Conservation (phyloP, 78 protist species). For the Paratrimastix pyriformis region DNA sequence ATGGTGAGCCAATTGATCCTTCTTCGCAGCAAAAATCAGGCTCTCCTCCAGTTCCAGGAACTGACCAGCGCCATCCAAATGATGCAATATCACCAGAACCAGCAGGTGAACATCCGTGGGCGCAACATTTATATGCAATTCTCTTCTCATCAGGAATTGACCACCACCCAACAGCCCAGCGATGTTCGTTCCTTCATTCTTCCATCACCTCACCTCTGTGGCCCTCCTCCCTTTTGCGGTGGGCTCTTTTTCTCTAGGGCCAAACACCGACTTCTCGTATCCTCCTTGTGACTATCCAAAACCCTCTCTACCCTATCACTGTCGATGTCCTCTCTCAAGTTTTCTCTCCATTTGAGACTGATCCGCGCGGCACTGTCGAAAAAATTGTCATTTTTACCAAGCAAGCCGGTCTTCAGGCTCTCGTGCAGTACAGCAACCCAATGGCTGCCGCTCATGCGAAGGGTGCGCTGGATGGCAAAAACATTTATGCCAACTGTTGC, state of each 20-base stretch:
- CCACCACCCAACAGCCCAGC: background rate
- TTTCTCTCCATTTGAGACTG: background rate
- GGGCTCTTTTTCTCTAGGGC: background rate
- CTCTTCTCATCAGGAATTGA: background rate
- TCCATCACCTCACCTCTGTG: background rate
- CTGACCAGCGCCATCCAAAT: background rate
- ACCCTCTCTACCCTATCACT: constrained; percentile 53
- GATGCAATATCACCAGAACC: background rate
- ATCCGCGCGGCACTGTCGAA: constrained; percentile 2
- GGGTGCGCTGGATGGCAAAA: constrained; percentile 36
- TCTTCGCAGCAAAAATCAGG: background rate
- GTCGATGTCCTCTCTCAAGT: constrained; percentile 48
- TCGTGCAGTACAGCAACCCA: constrained; percentile 24
- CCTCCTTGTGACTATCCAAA: constrained; percentile 41
- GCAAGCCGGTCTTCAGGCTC: constrained; percentile 36
- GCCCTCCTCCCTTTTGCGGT: background rate
- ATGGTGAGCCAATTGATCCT: background rate
- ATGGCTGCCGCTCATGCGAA: constrained; percentile 36
- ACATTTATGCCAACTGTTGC: constrained; percentile 49
- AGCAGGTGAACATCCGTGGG: background rate
- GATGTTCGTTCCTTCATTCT: background rate
- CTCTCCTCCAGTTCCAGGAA: background rate
- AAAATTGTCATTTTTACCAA: constrained; percentile 50
- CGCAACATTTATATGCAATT: background rate
- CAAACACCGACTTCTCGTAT: constrained; percentile 16